These are phyloP conservation scores for Centrapalus pauciflorus DNA, from an alignment of 129 eudicot genomes.

Conservation along the genomic window DNA sequence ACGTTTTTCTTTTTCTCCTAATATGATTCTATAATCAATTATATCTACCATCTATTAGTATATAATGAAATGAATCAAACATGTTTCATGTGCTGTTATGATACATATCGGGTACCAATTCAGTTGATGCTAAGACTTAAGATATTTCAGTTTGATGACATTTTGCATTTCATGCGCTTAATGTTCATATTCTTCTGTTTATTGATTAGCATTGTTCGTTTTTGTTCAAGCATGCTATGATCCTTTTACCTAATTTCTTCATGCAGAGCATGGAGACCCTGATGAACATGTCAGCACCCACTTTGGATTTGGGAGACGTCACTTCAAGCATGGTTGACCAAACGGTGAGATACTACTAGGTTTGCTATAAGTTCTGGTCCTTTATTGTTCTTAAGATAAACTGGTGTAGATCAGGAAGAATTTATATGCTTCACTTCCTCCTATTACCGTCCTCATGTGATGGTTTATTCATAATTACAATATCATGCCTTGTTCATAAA, in stretches of 20 bases:
- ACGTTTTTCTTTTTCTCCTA: background rate
- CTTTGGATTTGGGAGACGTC: constrained; percentile 39
- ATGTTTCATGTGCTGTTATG: background rate
- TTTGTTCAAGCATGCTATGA: constrained; percentile 4
- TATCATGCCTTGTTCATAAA: background rate
- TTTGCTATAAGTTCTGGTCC: background rate
- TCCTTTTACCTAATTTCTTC: background rate
- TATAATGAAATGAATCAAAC: background rate
- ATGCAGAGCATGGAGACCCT: constrained; percentile 75
- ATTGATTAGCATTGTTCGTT: background rate
- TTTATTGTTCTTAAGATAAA: background rate
- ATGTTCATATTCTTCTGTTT: background rate
- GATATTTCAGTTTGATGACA: background rate
- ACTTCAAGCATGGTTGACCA: constrained; percentile 23
- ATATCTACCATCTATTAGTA: background rate
- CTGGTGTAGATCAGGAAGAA: constrained; percentile 4
- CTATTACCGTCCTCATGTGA: background rate
- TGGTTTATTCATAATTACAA: background rate
- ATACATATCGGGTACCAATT: background rate
- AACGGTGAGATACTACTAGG: constrained; percentile 33
- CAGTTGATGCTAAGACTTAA: background rate
- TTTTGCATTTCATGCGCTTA: background rate
- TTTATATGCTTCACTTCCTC: background rate
- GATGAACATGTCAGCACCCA: constrained; percentile 52
- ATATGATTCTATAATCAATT: background rate